Percentiles rank a stretch among this genome's conserved stretches.
Evolutionary conservation across 345 rosid genomes (phyloP).

Genomic region (Salix arbutifolia): DNA sequence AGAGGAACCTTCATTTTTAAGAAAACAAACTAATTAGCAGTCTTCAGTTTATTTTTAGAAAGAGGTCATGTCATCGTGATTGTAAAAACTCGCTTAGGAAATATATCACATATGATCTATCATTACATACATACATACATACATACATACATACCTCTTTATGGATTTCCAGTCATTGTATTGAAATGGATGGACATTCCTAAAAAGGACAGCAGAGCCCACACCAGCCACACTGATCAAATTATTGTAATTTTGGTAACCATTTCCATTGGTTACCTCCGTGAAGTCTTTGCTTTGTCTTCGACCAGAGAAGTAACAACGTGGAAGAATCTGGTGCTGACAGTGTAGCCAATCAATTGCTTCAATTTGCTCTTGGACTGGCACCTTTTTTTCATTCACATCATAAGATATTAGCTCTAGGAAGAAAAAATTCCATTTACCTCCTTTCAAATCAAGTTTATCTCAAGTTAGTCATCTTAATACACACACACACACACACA

Average conservation of each 20-base stretch:
- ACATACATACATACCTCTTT: conserved; percentile 42
- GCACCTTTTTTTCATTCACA: conserved; percentile 38
- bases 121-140: conserved; percentile 23
- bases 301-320: conserved; percentile 74
- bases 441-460: too few species aligned
- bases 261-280: conserved; percentile 36
- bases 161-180: conserved; percentile 75
- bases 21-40: not conserved
- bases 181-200: conserved; percentile 60
- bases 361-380: conserved; percentile 49
- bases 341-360: conserved; percentile 87
- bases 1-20: conserved; percentile 51
- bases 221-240: conserved; percentile 75
- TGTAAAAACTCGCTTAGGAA: too few species aligned
- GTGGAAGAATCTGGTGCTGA: conserved; percentile 57
- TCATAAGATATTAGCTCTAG: not conserved
- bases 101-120: too few species aligned
- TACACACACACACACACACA: too few species aligned
- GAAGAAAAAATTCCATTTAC: too few species aligned
- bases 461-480: too few species aligned
- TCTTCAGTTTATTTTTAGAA: too few species aligned
- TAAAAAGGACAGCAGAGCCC: conserved; percentile 72
- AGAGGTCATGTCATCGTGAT: too few species aligned
- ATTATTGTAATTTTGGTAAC: conserved; percentile 13
- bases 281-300: conserved; percentile 18